These are phyloP conservation scores for Gymnopilus dilepis DNA, from an alignment of 768 basidiomycete species.

Conservation along the genomic window DNA sequence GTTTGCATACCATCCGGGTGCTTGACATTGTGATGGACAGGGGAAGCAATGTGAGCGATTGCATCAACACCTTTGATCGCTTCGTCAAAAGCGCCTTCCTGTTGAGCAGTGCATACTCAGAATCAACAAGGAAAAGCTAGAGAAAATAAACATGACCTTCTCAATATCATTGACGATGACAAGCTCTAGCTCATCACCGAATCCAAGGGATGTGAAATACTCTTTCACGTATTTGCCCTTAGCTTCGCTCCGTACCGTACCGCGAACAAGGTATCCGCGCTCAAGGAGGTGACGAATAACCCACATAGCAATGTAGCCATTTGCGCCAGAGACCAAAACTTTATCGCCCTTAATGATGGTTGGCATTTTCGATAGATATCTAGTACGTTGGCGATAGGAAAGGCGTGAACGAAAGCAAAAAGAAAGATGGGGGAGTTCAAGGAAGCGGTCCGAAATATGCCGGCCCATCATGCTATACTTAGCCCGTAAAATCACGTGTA, in stretches of 20 bases:
- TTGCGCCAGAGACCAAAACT: slow-evolving; percentile 63
- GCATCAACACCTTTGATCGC: slow-evolving; percentile 79
- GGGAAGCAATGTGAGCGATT: slow-evolving; percentile 73
- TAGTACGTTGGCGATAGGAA: background rate
- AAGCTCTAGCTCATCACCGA: background rate
- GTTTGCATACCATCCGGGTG: slow-evolving; percentile 44
- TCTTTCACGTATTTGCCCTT: background rate
- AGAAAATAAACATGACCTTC: background rate
- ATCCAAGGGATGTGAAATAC: background rate
- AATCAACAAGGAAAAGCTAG: background rate
- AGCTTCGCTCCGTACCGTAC: slow-evolving; percentile 55
- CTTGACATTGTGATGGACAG: slow-evolving; percentile 52
- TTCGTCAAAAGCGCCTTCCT: slow-evolving; percentile 77
- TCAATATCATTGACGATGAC: background rate
- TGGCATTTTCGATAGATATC: background rate
- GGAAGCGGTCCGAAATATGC: no score
- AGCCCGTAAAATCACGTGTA: no score
- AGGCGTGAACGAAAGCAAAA: no score
- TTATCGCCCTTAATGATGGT: background rate
- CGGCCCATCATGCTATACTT: no score
- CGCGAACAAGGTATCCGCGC: slow-evolving; percentile 64
- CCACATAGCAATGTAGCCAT: slow-evolving; percentile 65
- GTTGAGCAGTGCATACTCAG: background rate
- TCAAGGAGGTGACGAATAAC: slow-evolving; percentile 59
- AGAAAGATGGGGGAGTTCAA: no score